Conservation (phyloP, 768 basidiomycete species). For the Tephrocybe sp. region DNA sequence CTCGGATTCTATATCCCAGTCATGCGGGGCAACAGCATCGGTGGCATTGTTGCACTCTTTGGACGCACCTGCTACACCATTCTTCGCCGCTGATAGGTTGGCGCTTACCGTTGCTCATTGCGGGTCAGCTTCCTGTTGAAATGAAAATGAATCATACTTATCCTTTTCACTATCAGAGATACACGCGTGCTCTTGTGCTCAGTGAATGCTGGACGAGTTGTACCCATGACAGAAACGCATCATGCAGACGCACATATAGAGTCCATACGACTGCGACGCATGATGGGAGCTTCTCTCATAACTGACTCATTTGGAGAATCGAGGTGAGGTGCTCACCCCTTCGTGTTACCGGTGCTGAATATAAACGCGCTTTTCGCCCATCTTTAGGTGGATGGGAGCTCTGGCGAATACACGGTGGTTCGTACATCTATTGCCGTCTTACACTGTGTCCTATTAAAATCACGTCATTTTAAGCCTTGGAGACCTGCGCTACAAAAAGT, state of each 20-base stretch:
- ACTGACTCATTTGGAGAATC: slow-evolving; percentile 95
- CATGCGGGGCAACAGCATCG: slow-evolving; percentile 89
- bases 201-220: slow-evolving; percentile 66
- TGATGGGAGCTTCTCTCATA: slow-evolving; percentile 87
- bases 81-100: slow-evolving; percentile 74
- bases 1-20: slow-evolving; percentile 61
- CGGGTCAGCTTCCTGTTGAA: slow-evolving; percentile 52
- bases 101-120: slow-evolving; percentile 90
- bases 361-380: background rate
- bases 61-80: slow-evolving; percentile 76
- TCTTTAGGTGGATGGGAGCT: slow-evolving; percentile 88
- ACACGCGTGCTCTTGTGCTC: slow-evolving; percentile 85
- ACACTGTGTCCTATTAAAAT: background rate
- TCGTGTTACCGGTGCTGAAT: background rate
- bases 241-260: slow-evolving; percentile 93
- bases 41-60: slow-evolving; percentile 89
- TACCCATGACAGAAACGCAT: slow-evolving; percentile 90
- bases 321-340: slow-evolving; percentile 41
- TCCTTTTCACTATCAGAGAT: slow-evolving; percentile 54
- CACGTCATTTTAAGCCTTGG: slow-evolving; percentile 58
- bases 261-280: slow-evolving; percentile 76
- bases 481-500: slow-evolving; percentile 84
- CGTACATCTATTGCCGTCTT: slow-evolving; percentile 17
- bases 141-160: background rate
- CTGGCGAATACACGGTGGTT: slow-evolving; percentile 90